Conservation (phyloP, 129 eudicot genomes). For the Pittosporum tobira region DNA sequence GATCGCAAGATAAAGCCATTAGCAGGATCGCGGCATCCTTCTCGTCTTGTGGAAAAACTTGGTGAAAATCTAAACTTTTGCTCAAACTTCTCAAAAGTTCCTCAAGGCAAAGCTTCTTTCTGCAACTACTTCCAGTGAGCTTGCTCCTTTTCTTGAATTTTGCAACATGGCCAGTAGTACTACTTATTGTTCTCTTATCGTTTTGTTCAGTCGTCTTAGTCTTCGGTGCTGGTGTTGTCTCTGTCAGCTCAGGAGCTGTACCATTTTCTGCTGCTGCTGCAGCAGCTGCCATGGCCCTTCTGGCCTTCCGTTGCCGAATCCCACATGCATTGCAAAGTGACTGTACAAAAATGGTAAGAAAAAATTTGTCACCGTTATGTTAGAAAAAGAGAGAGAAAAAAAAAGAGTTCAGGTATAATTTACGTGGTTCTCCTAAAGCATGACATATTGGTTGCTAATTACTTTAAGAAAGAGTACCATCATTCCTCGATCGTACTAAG, state of each 20-base stretch:
- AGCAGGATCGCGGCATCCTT: conserved; percentile 80
- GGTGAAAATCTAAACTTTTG: neutral
- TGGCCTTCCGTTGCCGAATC: conserved; percentile 79
- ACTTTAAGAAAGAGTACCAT: no score
- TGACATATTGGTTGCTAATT: no score
- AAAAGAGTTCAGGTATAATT: conserved; percentile 14
- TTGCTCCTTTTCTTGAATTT: conserved; percentile 7
- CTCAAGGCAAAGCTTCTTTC: neutral
- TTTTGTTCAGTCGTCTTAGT: neutral
- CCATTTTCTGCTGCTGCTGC: conserved; percentile 40
- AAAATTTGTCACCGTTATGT: no score
- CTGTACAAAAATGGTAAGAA: conserved; percentile 20
- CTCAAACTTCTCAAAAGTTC: neutral
- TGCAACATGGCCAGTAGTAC: neutral
- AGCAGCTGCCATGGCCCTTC: conserved; percentile 62
- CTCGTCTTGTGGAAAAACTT: conserved; percentile 43
- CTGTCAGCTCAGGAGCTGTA: conserved; percentile 16
- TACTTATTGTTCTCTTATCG: neutral
- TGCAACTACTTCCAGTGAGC: neutral
- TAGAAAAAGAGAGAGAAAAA: conserved; percentile 14
- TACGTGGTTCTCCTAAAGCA: no score
- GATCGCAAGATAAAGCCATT: conserved; percentile 80
- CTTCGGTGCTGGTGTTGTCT: conserved; percentile 10
- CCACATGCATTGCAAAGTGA: conserved; percentile 94
- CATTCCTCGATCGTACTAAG: no score